Conservation (phyloP, 2,329 filamentous ascomycete genomes). For the Pyrenochaeta sp. region DNA sequence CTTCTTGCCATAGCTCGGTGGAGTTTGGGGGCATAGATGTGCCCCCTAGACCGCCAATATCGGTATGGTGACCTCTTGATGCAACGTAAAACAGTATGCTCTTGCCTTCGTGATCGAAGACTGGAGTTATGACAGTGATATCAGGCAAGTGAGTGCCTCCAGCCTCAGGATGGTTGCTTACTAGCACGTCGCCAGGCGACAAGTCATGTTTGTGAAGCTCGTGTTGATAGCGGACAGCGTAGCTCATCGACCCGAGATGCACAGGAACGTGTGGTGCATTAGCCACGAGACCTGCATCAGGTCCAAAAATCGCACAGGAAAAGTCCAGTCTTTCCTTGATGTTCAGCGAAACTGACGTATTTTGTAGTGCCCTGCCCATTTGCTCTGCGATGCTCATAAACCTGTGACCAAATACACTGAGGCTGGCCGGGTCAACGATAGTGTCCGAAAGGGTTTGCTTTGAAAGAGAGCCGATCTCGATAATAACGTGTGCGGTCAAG, state of each 20-base stretch:
- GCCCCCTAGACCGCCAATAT: conserved; percentile 56
- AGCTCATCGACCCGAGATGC: conserved; percentile 35
- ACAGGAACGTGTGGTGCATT: conserved; percentile 54
- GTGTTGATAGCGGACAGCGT: conserved; percentile 49
- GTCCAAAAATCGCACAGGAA: conserved; percentile 53
- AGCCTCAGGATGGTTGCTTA: conserved; percentile 51
- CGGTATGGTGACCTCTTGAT: conserved; percentile 49
- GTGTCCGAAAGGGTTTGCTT: neutral
- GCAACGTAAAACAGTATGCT: conserved; percentile 70
- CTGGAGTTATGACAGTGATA: conserved; percentile 53
- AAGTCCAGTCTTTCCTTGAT: conserved; percentile 55
- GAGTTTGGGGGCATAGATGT: conserved; percentile 53
- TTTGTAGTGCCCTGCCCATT: conserved; percentile 65
- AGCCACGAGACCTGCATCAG: conserved; percentile 50
- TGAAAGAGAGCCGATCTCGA: neutral
- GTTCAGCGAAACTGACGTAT: conserved; percentile 61
- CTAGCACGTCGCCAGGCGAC: conserved; percentile 50
- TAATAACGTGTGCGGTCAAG: conserved; percentile 82
- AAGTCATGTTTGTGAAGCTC: conserved; percentile 44
- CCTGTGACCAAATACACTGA: conserved; percentile 63
- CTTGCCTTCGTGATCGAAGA: conserved; percentile 55
- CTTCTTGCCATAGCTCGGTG: conserved; percentile 55
- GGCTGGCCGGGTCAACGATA: conserved; percentile 57
- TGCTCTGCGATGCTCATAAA: conserved; percentile 68
- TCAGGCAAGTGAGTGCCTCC: conserved; percentile 54